A percentile compares a stretch with the other conserved stretches of the same genome.
Conservation (phyloP, 2,329 filamentous ascomycete genomes). For the Botryotinia globosa region DNA sequence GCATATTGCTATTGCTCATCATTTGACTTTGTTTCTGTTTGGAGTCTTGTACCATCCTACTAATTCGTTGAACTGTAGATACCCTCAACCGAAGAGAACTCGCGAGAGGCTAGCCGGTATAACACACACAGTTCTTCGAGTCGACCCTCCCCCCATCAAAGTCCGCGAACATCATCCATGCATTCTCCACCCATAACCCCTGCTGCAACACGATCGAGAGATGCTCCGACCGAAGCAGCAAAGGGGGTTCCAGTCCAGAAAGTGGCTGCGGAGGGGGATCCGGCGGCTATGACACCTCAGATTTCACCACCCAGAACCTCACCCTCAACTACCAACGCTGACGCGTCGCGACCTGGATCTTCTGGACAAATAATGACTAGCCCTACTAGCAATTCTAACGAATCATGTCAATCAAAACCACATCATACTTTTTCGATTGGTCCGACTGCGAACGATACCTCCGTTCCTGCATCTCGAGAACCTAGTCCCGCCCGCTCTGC, state of each 20-base stretch:
- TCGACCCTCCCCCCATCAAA: constrained; percentile 63
- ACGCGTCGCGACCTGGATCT: constrained; percentile 38
- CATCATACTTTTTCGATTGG: constrained; percentile 37
- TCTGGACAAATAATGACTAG: constrained; percentile 34
- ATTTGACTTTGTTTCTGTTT: constrained; percentile 20
- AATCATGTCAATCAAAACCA: constrained; percentile 27
- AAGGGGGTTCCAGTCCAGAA: constrained; percentile 40
- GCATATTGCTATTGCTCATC: constrained; percentile 20
- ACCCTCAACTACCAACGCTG: constrained; percentile 39
- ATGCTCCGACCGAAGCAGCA: constrained; percentile 40
- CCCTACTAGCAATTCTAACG: constrained; percentile 29
- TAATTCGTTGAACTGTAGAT: constrained; percentile 45
- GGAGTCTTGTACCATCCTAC: constrained; percentile 7
- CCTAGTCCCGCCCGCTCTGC: constrained; percentile 62
- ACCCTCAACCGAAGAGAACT: constrained; percentile 56
- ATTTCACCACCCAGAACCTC: constrained; percentile 57
- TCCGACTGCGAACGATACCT: constrained; percentile 42
- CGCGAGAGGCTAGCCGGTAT: constrained; percentile 59
- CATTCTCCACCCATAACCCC: constrained; percentile 90
- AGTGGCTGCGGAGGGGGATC: constrained; percentile 41
- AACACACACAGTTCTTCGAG: constrained; percentile 63
- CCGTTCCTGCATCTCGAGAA: constrained; percentile 58
- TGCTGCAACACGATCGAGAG: constrained; percentile 66
- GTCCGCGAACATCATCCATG: constrained; percentile 66
- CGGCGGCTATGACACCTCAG: constrained; percentile 64